Evolutionary conservation across 2,329 filamentous ascomycete species (phyloP).

Genomic region (Pyricularia sp.): DNA sequence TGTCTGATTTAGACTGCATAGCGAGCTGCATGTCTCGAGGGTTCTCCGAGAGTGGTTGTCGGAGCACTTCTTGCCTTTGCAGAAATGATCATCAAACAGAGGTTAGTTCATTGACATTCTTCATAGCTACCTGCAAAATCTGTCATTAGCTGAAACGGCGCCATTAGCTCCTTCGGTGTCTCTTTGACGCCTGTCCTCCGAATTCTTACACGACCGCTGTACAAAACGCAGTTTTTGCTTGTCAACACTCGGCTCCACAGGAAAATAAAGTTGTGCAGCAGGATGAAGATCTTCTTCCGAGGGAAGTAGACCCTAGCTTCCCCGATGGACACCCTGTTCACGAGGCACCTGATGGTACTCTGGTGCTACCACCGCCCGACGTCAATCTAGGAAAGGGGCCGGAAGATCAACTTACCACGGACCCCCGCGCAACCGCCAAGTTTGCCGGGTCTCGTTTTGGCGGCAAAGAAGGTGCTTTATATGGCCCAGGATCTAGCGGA

Average conservation of each 20-base stretch:
- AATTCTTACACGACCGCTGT: constrained; percentile 1
- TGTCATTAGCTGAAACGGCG: neutral
- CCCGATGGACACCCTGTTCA: neutral
- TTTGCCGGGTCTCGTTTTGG: neutral
- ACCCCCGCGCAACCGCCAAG: neutral
- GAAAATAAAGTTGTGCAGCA: neutral
- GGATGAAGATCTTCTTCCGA: neutral
- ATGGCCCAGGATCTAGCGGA: neutral
- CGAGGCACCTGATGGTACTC: neutral
- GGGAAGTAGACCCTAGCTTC: neutral
- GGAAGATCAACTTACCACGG: neutral
- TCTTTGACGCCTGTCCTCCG: constrained; percentile 3
- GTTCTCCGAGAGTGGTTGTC: constrained; percentile 2
- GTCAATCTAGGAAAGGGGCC: neutral
- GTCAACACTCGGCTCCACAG: neutral
- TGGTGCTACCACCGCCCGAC: neutral
- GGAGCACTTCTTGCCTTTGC: constrained; percentile 2
- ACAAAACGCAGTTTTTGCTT: neutral
- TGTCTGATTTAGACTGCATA: neutral
- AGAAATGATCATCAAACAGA: neutral
- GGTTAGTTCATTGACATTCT: neutral
- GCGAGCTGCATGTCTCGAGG: neutral
- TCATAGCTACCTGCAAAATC: neutral
- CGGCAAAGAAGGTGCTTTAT: neutral
- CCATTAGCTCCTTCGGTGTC: constrained; percentile 4